Conservation (phyloP, 495 filamentous ascomycete genomes). For the Delitschia confertaspora region DNA sequence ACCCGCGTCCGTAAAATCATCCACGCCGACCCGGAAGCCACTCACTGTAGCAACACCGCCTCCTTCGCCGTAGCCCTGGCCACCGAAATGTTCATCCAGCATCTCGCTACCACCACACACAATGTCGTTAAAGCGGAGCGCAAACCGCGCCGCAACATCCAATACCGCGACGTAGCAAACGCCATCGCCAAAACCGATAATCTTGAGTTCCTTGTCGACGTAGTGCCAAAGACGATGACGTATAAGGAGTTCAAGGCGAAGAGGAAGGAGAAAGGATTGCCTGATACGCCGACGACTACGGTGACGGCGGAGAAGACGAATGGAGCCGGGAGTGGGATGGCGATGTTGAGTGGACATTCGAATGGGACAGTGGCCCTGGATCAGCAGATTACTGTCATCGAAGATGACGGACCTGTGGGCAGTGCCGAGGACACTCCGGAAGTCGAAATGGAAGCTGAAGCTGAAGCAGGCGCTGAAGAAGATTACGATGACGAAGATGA, state of each 20-base stretch:
- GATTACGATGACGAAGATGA: background rate
- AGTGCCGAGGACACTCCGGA: background rate
- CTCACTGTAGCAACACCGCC: constrained; percentile 78
- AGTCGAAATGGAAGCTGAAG: constrained; percentile 4
- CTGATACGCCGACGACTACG: background rate
- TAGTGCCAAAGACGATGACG: constrained; percentile 75
- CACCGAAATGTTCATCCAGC: constrained; percentile 93
- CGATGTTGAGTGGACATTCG: constrained; percentile 4
- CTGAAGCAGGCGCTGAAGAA: constrained; percentile 5
- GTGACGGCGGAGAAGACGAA: constrained; percentile 7
- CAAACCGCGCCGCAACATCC: constrained; percentile 86
- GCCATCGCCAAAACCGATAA: constrained; percentile 85
- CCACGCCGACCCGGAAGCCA: constrained; percentile 73
- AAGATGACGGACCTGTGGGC: background rate
- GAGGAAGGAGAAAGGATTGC: constrained; percentile 13
- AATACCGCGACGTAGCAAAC: constrained; percentile 93
- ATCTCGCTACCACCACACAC: constrained; percentile 74
- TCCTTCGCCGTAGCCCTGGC: constrained; percentile 92
- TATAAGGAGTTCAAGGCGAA: constrained; percentile 66
- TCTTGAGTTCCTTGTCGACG: constrained; percentile 88
- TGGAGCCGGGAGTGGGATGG: constrained; percentile 1
- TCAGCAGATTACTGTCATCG: background rate
- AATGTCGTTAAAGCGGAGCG: constrained; percentile 82
- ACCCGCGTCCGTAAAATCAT: constrained; percentile 93
- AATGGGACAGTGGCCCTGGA: constrained; percentile 10